phyloP scores from a whole-genome alignment of 2,329 filamentous ascomycete genomes.

The Alternaria ethzedia region DNA sequence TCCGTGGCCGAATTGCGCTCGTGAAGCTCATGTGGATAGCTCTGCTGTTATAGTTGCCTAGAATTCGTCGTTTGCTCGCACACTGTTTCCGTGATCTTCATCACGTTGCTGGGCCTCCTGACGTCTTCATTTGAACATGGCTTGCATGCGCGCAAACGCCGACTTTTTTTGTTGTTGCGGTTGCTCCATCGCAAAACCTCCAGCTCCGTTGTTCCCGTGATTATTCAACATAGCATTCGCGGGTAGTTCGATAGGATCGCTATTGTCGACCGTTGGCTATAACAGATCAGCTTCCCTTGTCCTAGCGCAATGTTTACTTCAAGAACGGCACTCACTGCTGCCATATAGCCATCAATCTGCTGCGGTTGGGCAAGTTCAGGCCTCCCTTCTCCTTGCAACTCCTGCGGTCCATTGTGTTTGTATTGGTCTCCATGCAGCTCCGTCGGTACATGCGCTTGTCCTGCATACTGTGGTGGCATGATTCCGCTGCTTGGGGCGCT shows the following conservation, averaged over 20 bases:
- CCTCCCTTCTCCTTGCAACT: conserved; percentile 11
- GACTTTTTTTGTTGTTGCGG: background rate
- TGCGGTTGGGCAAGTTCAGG: background rate
- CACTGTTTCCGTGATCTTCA: background rate
- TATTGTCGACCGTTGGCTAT: conserved; percentile 10
- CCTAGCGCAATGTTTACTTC: no score
- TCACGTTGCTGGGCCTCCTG: background rate
- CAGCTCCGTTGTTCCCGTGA: background rate
- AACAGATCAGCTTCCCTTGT: background rate
- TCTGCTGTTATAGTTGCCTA: background rate
- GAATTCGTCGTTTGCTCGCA: background rate
- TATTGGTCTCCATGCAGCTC: background rate
- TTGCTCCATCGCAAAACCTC: background rate
- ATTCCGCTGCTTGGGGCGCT: background rate
- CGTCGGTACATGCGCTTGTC: background rate
- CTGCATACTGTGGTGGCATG: background rate
- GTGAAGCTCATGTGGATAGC: no score
- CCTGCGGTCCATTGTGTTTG: conserved; percentile 8
- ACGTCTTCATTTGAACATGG: background rate
- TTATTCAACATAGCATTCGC: background rate
- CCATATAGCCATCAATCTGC: conserved; percentile 15
- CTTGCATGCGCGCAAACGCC: background rate
- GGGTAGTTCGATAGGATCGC: conserved; percentile 17
- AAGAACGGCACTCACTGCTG: background rate
- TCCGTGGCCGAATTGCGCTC: background rate